Base-by-base conservation (phyloP, 2,329 filamentous ascomycete genomes). In the Aphanocladium album region DNA sequence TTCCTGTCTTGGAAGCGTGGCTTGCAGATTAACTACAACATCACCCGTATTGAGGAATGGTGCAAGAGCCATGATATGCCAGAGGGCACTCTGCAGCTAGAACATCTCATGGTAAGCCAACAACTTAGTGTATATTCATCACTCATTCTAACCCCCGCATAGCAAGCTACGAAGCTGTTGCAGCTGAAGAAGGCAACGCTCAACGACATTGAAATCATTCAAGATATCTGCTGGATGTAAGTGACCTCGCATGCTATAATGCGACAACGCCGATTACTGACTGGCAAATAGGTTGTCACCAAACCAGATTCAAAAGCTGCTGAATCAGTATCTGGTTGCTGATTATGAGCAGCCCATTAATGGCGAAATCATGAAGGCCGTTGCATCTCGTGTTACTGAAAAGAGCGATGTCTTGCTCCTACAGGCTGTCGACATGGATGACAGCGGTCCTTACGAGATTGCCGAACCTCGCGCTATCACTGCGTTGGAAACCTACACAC, bases 31-130 rank as follows among this genome's bases (percentile, higher is more conserved):
- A 99, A 99, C 79, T 99, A 99, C 82, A 99, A 99, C 79, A 99
- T 99, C 74, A 99, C 95, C 25, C 87, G 95, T 61, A 99, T 99
- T 65, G 95, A 99, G 76, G 95, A 99, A 77, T 99, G 95, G 95
- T 99, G 95, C 79, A 99, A 99, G 86, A 96, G 93, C 71, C 96
- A 99, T 74, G 95, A 98, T 69, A 98, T 99, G 93, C 95, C 95
- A 1, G 93, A 99, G 76, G 95, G 95, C 60, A 99, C 93, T 33
- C 83, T 99, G 57, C 93, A 98, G 78, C 84, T 99, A 60, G 95
- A 99, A 80, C 95, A 99, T 80, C 79, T 99, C 68, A 99, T 99
- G 95, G 89, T 91, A 77, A 76, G 67, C 23, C 30, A 9, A 30
- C 9, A 5, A 30, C 30, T 30, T 9, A 30, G 30, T 30, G 9